phyloP scores from a whole-genome alignment of 106 monocot species.

The Dioscorea dumetorum region DNA sequence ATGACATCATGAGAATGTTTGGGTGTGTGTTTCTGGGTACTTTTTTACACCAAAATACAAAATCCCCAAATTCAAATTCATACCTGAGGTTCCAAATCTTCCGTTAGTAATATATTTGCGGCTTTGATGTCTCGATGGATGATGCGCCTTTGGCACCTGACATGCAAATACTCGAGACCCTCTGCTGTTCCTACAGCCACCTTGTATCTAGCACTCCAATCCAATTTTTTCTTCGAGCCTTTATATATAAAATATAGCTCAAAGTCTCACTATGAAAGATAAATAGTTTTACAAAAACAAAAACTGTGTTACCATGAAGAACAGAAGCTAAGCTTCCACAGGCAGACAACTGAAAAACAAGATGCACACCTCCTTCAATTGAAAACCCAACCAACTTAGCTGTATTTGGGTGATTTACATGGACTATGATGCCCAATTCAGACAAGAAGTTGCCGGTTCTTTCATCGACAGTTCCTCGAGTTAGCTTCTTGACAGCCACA shows the following conservation, averaged over 20 bases:
- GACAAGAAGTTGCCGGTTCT: constrained; percentile 41
- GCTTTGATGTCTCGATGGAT: constrained; percentile 89
- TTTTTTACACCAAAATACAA: no score
- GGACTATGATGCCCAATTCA: constrained; percentile 58
- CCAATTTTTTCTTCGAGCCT: constrained; percentile 38
- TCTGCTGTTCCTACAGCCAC: constrained; percentile 52
- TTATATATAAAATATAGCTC: neutral
- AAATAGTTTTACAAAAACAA: neutral
- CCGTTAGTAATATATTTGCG: constrained; percentile 63
- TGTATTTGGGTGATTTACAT: constrained; percentile 60
- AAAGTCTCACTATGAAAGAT: neutral
- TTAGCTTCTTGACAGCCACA: constrained; percentile 66
- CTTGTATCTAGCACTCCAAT: constrained; percentile 50
- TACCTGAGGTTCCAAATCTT: constrained; percentile 81
- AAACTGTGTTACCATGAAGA: constrained; percentile 42
- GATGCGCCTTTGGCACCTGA: constrained; percentile 56
- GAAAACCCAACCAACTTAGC: constrained; percentile 62
- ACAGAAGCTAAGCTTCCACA: constrained; percentile 48
- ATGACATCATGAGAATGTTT: no score
- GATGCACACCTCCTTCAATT: constrained; percentile 59
- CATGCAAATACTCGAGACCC: constrained; percentile 78
- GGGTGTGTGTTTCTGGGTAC: no score
- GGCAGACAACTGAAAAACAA: constrained; percentile 54
- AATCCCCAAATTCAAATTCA: neutral
- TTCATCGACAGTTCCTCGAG: constrained; percentile 28